Evolutionary conservation across 257 asterid species (phyloP), one percentile per base, ranked within the genome.

Genomic region (Nicotiana paniculata): DNA sequence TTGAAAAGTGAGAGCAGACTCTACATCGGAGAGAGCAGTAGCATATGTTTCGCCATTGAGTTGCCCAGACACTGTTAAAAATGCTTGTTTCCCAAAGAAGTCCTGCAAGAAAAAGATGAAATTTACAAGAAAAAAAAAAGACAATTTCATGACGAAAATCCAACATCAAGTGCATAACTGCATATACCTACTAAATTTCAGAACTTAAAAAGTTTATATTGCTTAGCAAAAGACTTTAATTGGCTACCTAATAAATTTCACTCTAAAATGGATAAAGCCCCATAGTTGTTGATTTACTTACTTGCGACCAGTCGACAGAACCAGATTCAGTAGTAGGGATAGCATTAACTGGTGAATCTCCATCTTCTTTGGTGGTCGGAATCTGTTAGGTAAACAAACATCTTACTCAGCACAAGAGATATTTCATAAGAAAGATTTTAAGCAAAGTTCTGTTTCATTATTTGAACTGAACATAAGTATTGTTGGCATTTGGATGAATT

Each of bases 41-140:
- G 99, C 98, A 87, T 96, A 94, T 88, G 98, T 89, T 93, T 96
- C 99, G 81, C 96, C 98, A 87, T 94, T 96, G 83, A 94, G 96
- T 88, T 94, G 99, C 75, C 99, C 99, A 51, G 99, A 96, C 28
- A 96, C 98, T 26, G 99, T 96, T 85, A 96, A 88, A 84, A 94
- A 96, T 65, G 99, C 98, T 80, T 93, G 98, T 85, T 90, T 94
- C 81, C 98, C 98, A 82, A 96, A 96, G 85, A 94, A 96, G 90
- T 96, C 98, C 99, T 94, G 97, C 68, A 87, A 83, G 24, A 58
- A 33, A 64, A 53, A 85, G 59, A 79, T 79, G 59, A 61, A 33
- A 84, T 81, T 76, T 66, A 28, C 54, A 72, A 30, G 32, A 79
- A 30, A 21, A 43, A 43, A 33, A 62, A 21, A 17, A 51, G 53